Percentiles rank a stretch among this genome's conserved stretches.
Conservation (phyloP, 441 rosid genomes). For the Brassica balearica region DNA sequence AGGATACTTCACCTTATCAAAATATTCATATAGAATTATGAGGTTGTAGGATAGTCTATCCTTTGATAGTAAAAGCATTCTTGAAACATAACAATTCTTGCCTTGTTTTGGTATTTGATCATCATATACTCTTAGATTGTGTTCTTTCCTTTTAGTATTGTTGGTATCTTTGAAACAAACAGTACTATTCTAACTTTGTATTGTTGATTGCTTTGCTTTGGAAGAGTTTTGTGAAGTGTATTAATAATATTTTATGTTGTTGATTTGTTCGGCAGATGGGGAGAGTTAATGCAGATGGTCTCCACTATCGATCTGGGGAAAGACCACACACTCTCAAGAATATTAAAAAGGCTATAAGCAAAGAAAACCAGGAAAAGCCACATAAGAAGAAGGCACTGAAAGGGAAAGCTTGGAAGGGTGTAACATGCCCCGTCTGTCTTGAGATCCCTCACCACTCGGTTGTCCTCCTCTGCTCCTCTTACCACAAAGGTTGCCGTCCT, state of each 20-base stretch:
- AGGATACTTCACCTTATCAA: conserved; percentile 38
- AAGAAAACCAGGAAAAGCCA: conserved; percentile 20
- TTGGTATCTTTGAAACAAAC: not conserved
- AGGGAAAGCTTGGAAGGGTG: conserved; percentile 58
- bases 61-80: conserved; percentile 1
- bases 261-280: conserved; percentile 57
- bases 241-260: conserved; percentile 15
- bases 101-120: not conserved
- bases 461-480: conserved; percentile 66
- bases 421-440: conserved; percentile 69
- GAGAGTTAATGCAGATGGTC: conserved; percentile 49
- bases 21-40: conserved; percentile 8
- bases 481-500: conserved; percentile 73
- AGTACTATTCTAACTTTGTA: not conserved
- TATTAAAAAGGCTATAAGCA: conserved; percentile 44
- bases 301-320: conserved; percentile 43
- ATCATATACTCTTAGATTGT: not conserved
- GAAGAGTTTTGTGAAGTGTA: conserved; percentile 5
- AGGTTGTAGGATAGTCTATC: not conserved
- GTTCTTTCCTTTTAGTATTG: not conserved
- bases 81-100: not conserved
- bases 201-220: not conserved
- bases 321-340: conserved; percentile 35
- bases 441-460: conserved; percentile 79
- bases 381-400: conserved; percentile 44